A percentile compares a stretch with the other conserved stretches of the same genome.
Evolutionary conservation across 2,329 filamentous ascomycete genomes (phyloP).

Genomic region (Peltaster fructicola): DNA sequence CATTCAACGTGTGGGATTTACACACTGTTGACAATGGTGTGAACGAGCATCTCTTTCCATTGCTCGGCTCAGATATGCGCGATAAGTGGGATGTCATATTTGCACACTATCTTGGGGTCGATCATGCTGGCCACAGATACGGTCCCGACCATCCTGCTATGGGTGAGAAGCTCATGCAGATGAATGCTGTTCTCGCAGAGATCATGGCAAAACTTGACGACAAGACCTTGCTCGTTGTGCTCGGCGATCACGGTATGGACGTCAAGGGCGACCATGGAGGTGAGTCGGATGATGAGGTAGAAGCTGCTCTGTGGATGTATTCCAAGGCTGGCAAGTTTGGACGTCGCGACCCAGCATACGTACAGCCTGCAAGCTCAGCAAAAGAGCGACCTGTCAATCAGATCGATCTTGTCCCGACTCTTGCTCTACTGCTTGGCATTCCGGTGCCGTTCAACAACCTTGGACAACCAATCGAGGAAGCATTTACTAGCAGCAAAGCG

Average conservation of each 20-base stretch:
- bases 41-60: constrained; percentile 71
- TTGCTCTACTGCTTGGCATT: constrained; percentile 72
- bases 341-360: constrained; percentile 44
- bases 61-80: constrained; percentile 48
- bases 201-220: constrained; percentile 61
- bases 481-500: constrained; percentile 56
- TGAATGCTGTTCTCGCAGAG: constrained; percentile 63
- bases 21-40: constrained; percentile 96
- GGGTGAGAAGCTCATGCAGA: constrained; percentile 76
- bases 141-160: constrained; percentile 86
- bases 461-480: constrained; percentile 82
- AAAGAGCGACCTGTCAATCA: constrained; percentile 62
- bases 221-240: constrained; percentile 73
- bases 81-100: constrained; percentile 84
- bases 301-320: constrained; percentile 97
- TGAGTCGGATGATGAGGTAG: constrained; percentile 87
- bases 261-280: constrained; percentile 94
- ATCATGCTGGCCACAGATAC: constrained; percentile 92
- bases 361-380: constrained; percentile 46
- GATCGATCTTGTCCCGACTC: constrained; percentile 87
- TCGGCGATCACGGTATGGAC: constrained; percentile 99
- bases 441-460: constrained; percentile 95
- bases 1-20: constrained; percentile 95
- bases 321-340: constrained; percentile 77
- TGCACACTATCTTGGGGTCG: constrained; percentile 84